A percentile compares a stretch with the other conserved stretches of the same genome.
These are phyloP conservation scores for Micractinium sp. DNA, from an alignment of 139 green algal genomes.

Conservation along the genomic window DNA sequence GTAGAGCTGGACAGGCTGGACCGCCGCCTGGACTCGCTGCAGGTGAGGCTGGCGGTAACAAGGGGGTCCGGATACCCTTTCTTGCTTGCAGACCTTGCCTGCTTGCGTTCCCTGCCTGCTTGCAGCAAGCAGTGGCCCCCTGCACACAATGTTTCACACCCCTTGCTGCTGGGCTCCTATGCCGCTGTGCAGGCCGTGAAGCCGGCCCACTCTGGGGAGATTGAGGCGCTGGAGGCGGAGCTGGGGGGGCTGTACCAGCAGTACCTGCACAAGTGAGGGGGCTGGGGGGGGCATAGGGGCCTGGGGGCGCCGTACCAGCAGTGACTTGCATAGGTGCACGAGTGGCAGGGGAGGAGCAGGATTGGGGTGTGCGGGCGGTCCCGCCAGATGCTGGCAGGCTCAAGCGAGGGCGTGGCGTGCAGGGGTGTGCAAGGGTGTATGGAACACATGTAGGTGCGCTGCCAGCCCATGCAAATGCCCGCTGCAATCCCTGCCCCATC, in stretches of 20 bases:
- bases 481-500: background rate
- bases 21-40: constrained; percentile 75
- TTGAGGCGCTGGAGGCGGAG: constrained; percentile 80
- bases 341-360: background rate
- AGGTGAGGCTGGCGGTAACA: background rate
- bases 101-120: no score
- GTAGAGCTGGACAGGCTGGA: constrained; percentile 83
- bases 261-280: constrained; percentile 56
- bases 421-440: background rate
- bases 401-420: background rate
- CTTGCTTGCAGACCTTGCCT: background rate
- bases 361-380: no score
- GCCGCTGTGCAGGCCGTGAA: constrained; percentile 49
- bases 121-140: no score
- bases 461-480: background rate
- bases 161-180: background rate
- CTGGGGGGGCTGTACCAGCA: constrained; percentile 67
- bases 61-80: background rate
- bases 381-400: no score
- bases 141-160: background rate
- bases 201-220: constrained; percentile 89
- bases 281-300: background rate
- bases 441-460: background rate
- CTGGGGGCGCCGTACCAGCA: background rate
- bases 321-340: background rate